Conservation (phyloP, 345 rosid genomes). For the Angophora floribunda region DNA sequence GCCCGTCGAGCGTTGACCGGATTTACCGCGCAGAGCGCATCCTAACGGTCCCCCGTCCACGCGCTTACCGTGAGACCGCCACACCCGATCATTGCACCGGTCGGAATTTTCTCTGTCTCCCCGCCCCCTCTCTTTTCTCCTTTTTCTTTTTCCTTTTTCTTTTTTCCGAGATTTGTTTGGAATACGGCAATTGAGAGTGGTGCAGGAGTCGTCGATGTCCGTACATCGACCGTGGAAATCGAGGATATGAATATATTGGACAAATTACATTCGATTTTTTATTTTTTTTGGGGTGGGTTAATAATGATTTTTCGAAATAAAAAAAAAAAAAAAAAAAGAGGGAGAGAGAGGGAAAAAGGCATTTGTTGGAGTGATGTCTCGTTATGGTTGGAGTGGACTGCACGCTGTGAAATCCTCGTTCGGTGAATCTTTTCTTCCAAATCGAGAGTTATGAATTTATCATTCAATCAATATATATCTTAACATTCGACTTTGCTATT, state of each 20-base stretch:
- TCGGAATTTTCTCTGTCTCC: neutral
- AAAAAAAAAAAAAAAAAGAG: no score
- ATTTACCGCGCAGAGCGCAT: neutral
- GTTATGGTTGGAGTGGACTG: fast-evolving
- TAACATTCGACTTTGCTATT: neutral
- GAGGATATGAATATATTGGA: neutral
- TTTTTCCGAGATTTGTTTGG: neutral
- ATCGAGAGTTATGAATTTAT: fast-evolving
- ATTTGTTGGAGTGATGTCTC: neutral
- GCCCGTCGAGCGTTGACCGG: neutral
- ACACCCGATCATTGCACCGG: neutral
- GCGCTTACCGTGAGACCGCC: neutral
- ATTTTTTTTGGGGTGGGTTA: neutral
- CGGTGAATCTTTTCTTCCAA: neutral
- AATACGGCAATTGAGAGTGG: neutral
- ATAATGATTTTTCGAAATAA: neutral
- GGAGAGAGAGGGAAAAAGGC: neutral
- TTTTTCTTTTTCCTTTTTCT: neutral
- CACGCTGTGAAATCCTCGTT: fast-evolving
- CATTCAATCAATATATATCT: fast-evolving
- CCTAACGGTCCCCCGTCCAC: neutral
- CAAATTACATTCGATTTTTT: neutral
- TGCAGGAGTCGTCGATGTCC: neutral
- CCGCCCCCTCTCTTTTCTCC: neutral
- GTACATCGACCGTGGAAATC: neutral